Base-by-base conservation (phyloP, 495 filamentous ascomycete genomes). In the Hypoxylon intermedium region DNA sequence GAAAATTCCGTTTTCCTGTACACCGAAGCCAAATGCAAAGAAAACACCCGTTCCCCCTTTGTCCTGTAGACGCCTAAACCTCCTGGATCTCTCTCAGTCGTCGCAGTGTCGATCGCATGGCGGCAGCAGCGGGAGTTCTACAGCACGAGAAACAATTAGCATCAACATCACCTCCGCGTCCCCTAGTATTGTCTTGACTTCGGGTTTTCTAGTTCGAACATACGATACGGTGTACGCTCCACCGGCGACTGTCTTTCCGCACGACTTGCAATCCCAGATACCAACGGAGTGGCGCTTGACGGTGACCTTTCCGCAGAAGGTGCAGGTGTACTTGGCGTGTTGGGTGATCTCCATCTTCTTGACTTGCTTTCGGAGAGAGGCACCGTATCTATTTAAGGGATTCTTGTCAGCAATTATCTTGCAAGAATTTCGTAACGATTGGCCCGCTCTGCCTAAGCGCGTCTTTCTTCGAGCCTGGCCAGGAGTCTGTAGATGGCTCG, bases 301-400 rank as follows among this genome's bases (percentile, higher is more conserved):
- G 59, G 87, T 89, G 79, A 84, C 87, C 85, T 96, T 97, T 67
- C 92, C 93, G 87, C 93, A 97, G 86, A 95, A 94, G 46, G 91
- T 54, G 66, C 88, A 91, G 53, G 82, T 86, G 85, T 97, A 97
- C 76, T 87, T 84, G 78, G 92, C 91, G 85, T 97, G 93, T 79
- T 98, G 93, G 52, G 89, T 87, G 73, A 96, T 88, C 89, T 98
- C 94, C 89, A 97, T 96, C 88, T 97, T 97, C 90, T 98, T 98
- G 75, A 98, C 91, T 79, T 97, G 94, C 85, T 98, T 98, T 83
- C 94, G 91, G 80, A 98, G 90, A 72, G 94, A 98, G 77, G 94
- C 94, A 89, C 94, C 94, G 80, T 98, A 98, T 88, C 94, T 65
- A 42, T 43, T 45, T 26, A 50, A 3, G 41, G 30, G 6, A 5